Conservation (phyloP, 1,284 basidiomycete species). For the Ustilago curta region DNA sequence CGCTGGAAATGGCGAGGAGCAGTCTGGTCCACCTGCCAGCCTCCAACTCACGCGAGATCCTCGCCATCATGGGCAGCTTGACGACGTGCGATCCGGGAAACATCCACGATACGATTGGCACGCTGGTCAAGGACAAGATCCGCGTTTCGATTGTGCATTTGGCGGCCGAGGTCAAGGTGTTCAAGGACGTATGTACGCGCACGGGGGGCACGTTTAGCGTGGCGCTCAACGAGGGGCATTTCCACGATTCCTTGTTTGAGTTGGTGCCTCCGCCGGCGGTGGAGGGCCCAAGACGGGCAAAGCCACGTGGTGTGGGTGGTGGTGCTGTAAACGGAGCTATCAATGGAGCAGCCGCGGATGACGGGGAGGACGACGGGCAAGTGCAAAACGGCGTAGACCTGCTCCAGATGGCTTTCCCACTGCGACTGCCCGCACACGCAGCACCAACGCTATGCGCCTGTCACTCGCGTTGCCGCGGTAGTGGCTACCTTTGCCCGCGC, state of each 20-base stretch:
- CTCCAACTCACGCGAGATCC: slow-evolving; percentile 92
- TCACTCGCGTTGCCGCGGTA: slow-evolving; percentile 79
- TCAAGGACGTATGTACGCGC: slow-evolving; percentile 77
- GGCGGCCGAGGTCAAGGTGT: slow-evolving; percentile 96
- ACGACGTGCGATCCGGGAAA: slow-evolving; percentile 97
- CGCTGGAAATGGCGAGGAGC: slow-evolving; percentile 83
- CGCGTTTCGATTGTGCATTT: slow-evolving; percentile 91
- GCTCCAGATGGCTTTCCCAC: slow-evolving; percentile 97
- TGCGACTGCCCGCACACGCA: slow-evolving; percentile 56
- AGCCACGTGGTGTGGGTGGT: slow-evolving; percentile 1
- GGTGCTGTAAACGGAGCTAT: slow-evolving; percentile 1
- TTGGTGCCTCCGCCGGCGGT: slow-evolving; percentile 81
- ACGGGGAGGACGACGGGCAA: slow-evolving; percentile 24
- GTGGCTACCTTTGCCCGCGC: slow-evolving; percentile 93
- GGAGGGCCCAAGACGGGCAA: slow-evolving; percentile 24
- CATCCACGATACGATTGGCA: slow-evolving; percentile 88
- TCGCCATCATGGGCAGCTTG: slow-evolving; percentile 91
- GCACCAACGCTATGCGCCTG: slow-evolving; percentile 78
- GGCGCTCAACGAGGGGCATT: slow-evolving; percentile 95
- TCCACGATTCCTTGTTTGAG: slow-evolving; percentile 93
- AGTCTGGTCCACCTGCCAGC: slow-evolving; percentile 81
- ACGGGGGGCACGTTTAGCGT: slow-evolving; percentile 75
- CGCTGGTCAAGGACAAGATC: slow-evolving; percentile 80
- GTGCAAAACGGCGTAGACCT: slow-evolving; percentile 73
- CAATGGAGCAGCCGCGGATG: not conserved